Base-by-base conservation (phyloP, 2,329 filamentous ascomycete species). In the Macroventuria anomochaeta region DNA sequence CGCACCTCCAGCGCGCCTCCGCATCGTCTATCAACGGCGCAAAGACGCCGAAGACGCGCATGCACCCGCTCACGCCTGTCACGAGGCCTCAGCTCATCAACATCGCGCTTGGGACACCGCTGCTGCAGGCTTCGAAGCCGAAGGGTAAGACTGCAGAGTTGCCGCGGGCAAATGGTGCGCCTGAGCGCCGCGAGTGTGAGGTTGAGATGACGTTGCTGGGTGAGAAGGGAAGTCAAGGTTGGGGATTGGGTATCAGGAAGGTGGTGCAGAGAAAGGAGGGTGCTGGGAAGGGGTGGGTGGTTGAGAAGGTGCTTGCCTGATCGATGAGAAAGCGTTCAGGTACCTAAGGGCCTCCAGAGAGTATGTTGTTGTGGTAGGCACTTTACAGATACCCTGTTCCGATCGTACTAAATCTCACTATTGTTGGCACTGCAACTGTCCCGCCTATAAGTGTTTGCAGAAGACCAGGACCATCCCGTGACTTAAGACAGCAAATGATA, bases 101-200 rank as follows among this genome's bases (percentile, higher is more conserved):
- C 1, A 80, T 97, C 48, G 90, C 92, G 5, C 88, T 91, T 70
- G 90, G 90, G 0, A 97, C 95, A 11, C 90, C 92, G 41, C 78
- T 99, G 47, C 74, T 97, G 18, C 85, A 85, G 31, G 92, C 93
- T 62, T 90, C 91, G 3, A 97, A 97, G 78, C 93, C 95, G 1
- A 87, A 97, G 70, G 95, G 95, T 64, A 93, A 95, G 79, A 84
- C 90, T 57, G 77, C 76, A 32, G 76, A 76, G 12, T 78, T 83
- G 60, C 69, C 77, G 4, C 51, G 36, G 8, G 39, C 55, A 21
- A 48, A 34, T 40, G 76, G 73, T 10, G 79, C 77, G 0, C 72
- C 76, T 41, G 80, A 79, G 63, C 77, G 77, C 58, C 83, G 93
- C 41, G 88, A 95, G 75, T 92, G 89, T 64, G 96, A 90, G 85